Evolutionary conservation across 2,329 filamentous ascomycete genomes (phyloP), one percentile per base, ranked within the genome.

Genomic region (Penicillium verrucosum): DNA sequence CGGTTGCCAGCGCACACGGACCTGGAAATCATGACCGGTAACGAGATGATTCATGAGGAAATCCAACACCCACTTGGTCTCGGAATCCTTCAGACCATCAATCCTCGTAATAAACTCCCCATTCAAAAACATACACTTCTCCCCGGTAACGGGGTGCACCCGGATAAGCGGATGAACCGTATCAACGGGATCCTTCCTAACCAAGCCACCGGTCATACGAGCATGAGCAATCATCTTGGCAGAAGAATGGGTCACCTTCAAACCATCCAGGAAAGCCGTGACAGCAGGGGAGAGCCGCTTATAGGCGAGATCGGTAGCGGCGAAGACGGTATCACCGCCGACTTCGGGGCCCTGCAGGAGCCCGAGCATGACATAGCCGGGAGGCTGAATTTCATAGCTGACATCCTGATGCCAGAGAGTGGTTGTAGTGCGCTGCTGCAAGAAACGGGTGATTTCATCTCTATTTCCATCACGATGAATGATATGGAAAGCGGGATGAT

Each of bases 211-310:
- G n/a, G 70, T 75, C 50, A 77, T 62, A 21, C 69, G 71, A 11
- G 75, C 69, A 59, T 77, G 74, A 32, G 63, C 64, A 61, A 79
- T 79, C 75, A 79, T 75, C 53, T 78, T 79, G 18, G 74, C 65
- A 6, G 74, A 76, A 2, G 73, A 71, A 62, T 78, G 75, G n/a
- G 73, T 68, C 10, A 70, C 72, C 21, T 69, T 67, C 32, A 77
- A 66, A 51, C 44, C 66, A 57, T 66, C 74, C 40, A 68, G 70
- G 58, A 60, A 73, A 29, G 44, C 67, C 58, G 81, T 3, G 77
- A 81, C 57, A 78, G 83, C 64, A 75, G 84, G 52, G 72, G 82
- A 60, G 76, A 85, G 67, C n/a, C 71, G 69, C 65, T 76, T 73
- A 64, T 80, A 80, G 7, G 78, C 77, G 52, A 75, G 68, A 53